Percentiles rank a stretch among this genome's conserved stretches.
phyloP scores from a whole-genome alignment of 805 yeast species.

The Ogataea paradorogensis region DNA sequence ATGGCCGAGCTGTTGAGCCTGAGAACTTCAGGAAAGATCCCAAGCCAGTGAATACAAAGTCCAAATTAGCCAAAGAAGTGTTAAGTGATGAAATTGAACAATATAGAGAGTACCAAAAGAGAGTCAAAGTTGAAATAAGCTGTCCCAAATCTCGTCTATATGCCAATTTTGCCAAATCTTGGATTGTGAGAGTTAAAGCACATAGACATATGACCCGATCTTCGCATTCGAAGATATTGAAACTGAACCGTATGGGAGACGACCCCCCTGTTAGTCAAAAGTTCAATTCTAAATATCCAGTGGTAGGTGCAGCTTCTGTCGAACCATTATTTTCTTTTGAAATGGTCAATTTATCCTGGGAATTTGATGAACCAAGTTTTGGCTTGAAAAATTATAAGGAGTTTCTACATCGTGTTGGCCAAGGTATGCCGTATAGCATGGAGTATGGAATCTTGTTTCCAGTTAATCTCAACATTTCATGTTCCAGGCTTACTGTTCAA shows the following conservation, averaged over 20 bases:
- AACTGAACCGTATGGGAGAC: slow-evolving; percentile 13
- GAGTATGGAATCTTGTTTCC: slow-evolving; percentile 57
- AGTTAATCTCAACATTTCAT: slow-evolving; percentile 42
- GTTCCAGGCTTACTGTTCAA: slow-evolving; percentile 41
- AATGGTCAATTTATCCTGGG: slow-evolving; percentile 47
- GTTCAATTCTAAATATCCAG: slow-evolving; percentile 29
- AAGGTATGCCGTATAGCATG: slow-evolving; percentile 52
- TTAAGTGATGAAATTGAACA: slow-evolving; percentile 23
- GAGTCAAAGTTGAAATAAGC: slow-evolving; percentile 24
- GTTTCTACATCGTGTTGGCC: slow-evolving; percentile 39
- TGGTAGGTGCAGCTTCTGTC: slow-evolving; percentile 30
- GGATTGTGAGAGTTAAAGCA: slow-evolving; percentile 28
- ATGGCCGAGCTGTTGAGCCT: slow-evolving; percentile 18
- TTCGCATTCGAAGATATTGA: slow-evolving; percentile 1
- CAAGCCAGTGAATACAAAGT: slow-evolving; percentile 1
- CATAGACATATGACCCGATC: slow-evolving; percentile 7
- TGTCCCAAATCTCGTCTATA: slow-evolving; percentile 27
- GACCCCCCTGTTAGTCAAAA: slow-evolving; percentile 29
- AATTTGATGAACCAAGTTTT: slow-evolving; percentile 49
- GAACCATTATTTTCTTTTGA: slow-evolving; percentile 55
- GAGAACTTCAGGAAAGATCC: background rate
- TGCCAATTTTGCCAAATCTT: slow-evolving; percentile 31
- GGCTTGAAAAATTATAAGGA: slow-evolving; percentile 47
- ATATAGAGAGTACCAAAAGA: slow-evolving; percentile 20
- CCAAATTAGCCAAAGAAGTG: slow-evolving; percentile 22